Base-by-base conservation (phyloP, 306 rosid genomes). In the Pterocarpus macrocarpus region DNA sequence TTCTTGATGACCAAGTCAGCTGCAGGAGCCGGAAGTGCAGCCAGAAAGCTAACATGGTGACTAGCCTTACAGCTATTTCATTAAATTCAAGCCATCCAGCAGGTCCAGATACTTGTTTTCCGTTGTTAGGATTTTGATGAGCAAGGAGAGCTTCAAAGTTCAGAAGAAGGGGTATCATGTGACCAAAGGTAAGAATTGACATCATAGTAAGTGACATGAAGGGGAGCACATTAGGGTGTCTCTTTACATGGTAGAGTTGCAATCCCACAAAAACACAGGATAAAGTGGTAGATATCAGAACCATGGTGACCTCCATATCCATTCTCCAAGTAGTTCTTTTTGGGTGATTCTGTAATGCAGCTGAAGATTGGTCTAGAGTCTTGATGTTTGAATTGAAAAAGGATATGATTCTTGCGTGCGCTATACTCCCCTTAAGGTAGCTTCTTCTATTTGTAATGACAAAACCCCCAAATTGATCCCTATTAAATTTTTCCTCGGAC, bases 191-290 rank as follows among this genome's bases (percentile, higher is more conserved):
- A 14, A 89, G 90, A 72, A 87, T 73, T 6, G 55, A 49, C 50
- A 91, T 83, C 95, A 91, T 91, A 56, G 77, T 47, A 15, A 89
- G 57, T 3, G 94, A 94, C 73, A 86, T 71, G n/a, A 85, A 84
- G 14, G 97, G 93, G 41, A 89, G 77, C 49, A 86, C 84, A 43
- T 88, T 38, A 5, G 92, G 86, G 4, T 88, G 2, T 39, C 22
- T 91, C 62, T 81, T 90, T 71, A 85, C 88, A 82, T 94, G 91
- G 70, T 69, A 83, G 81, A 91, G 86, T 52, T 91, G 97, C 5
- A 84, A 64, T 7, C 45, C 90, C 35, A 86, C 72, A 81, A 87
- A 86, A 17, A 90, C 80, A 85, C 92, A 87, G 4, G 93, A 78
- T 8, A 93, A 75, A 30, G 94, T 81, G 58, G 86, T 86, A 53